Conservation (phyloP, 2,329 filamentous ascomycete species). For the Cercospora zeina region DNA sequence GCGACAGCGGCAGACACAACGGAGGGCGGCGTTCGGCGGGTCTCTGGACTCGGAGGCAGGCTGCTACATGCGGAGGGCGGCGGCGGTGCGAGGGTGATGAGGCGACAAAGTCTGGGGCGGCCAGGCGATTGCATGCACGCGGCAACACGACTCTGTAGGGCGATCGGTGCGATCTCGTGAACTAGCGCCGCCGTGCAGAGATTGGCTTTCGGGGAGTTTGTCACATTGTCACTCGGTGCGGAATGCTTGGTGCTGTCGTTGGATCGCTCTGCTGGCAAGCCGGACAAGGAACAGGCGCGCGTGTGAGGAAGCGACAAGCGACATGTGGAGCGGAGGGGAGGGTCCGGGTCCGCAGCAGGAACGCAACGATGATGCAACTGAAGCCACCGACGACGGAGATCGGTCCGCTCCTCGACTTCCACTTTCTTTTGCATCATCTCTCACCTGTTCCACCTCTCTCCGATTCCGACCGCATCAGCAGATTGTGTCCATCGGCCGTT, state of each 20-base stretch:
- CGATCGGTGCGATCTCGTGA: slow-evolving; percentile 14
- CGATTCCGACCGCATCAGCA: no score
- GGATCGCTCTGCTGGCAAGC: no score
- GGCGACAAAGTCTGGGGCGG: neutral
- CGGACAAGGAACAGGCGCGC: neutral
- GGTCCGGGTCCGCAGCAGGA: no score
- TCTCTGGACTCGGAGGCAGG: no score
- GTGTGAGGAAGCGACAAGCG: neutral
- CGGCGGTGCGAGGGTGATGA: no score
- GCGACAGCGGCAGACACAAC: neutral
- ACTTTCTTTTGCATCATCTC: no score
- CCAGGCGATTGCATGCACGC: neutral
- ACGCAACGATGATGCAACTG: neutral
- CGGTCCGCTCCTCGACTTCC: neutral
- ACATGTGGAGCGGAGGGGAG: no score
- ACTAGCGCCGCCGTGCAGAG: slow-evolving; percentile 5
- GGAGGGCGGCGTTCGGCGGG: neutral
- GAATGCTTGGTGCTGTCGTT: no score
- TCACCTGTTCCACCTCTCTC: no score
- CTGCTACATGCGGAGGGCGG: no score
- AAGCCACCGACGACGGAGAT: slow-evolving; percentile 1
- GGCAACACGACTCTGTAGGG: neutral
- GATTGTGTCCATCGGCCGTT: no score
- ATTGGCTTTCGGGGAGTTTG: slow-evolving; percentile 5
- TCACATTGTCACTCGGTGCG: neutral